Conservation (phyloP, 345 rosid species). For the Heritiera fomes region DNA sequence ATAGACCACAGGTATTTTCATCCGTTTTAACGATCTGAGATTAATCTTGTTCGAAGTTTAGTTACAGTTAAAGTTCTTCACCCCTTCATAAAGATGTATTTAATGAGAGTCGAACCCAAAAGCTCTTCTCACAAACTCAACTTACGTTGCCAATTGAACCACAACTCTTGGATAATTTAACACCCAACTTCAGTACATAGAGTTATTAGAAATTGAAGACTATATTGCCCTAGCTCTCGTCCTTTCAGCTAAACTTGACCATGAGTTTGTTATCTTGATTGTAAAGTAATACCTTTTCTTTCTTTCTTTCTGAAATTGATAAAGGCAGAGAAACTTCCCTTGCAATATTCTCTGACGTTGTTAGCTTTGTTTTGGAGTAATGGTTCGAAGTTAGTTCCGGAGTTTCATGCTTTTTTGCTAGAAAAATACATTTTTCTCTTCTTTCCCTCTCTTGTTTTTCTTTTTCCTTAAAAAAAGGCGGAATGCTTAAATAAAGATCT, state of each 20-base stretch:
- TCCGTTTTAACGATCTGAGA: too few relatives aligned
- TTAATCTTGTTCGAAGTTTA: too few relatives aligned
- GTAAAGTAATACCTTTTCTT: neutral
- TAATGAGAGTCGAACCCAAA: too few relatives aligned
- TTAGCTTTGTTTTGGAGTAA: neutral
- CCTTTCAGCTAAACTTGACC: neutral
- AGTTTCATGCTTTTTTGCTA: neutral
- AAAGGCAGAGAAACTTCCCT: neutral
- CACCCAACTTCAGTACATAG: neutral
- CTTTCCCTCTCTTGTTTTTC: neutral
- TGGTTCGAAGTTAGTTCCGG: neutral
- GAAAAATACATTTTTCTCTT: neutral
- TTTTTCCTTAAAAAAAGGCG: too few relatives aligned
- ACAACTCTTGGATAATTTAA: neutral
- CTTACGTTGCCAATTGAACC: too few relatives aligned
- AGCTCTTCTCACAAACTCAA: too few relatives aligned
- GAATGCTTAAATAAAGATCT: too few relatives aligned
- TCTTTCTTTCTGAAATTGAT: neutral
- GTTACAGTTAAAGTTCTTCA: too few relatives aligned
- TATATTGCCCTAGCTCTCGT: neutral
- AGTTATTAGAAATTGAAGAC: neutral
- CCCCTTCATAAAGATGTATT: too few relatives aligned
- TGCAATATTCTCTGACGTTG: neutral
- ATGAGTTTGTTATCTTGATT: neutral
- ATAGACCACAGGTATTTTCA: neutral